phyloP scores from a whole-genome alignment of 805 yeast genomes.

The Ogataea dorogensis region DNA sequence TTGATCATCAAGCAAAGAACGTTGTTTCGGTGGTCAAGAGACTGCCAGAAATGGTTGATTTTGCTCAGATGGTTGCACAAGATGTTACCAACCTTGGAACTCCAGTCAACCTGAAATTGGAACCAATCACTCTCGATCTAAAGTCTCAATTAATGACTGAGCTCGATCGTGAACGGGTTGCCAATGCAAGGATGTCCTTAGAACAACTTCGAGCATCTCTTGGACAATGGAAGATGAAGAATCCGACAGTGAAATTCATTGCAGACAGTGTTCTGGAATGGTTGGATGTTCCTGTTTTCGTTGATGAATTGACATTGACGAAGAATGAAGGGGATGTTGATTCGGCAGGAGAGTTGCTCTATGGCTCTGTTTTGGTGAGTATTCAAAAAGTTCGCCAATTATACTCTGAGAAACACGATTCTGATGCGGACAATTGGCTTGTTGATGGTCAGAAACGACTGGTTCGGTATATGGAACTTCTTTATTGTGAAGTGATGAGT shows the following conservation, averaged over 20 bases:
- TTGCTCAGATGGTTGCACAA: conserved; percentile 4
- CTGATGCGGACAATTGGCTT: conserved; percentile 72
- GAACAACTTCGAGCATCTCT: conserved; percentile 20
- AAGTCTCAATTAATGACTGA: conserved; percentile 1
- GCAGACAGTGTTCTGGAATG: conserved; percentile 10
- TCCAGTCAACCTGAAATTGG: conserved; percentile 1
- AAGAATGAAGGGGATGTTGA: conserved; percentile 40
- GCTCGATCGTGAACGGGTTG: conserved; percentile 1
- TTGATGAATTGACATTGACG: conserved; percentile 12
- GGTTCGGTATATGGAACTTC: conserved; percentile 39
- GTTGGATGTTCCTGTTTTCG: conserved; percentile 5
- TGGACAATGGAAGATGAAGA: conserved; percentile 34
- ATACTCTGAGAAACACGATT: conserved; percentile 33
- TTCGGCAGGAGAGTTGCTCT: conserved; percentile 44
- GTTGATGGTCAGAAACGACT: conserved; percentile 45
- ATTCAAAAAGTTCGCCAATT: conserved; percentile 57
- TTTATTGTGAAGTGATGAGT: conserved; percentile 24
- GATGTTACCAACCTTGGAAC: neutral
- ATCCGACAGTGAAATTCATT: conserved; percentile 38
- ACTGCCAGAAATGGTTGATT: conserved; percentile 14
- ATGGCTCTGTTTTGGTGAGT: conserved; percentile 60
- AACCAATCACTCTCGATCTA: neutral
- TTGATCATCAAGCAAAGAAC: conserved; percentile 8
- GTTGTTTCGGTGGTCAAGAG: conserved; percentile 29
- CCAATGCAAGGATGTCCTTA: neutral